Evolutionary conservation across 148 eudicot genomes (phyloP).

Genomic region (Amaranthus palmeri): DNA sequence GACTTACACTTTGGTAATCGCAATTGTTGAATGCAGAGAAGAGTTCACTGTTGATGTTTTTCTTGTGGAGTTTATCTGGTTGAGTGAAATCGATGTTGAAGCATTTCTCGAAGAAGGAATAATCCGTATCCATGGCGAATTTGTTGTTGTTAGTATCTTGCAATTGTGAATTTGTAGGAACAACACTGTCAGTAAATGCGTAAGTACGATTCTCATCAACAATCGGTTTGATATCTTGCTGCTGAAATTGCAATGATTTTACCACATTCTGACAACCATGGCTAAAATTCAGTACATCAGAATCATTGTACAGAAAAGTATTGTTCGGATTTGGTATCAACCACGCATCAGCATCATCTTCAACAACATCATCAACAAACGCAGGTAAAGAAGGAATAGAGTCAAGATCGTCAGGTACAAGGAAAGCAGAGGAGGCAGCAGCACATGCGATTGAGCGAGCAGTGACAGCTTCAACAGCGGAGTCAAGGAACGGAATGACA

Average conservation of each 20-base stretch:
- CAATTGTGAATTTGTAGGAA: slow-evolving; percentile 63
- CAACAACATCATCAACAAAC: not conserved
- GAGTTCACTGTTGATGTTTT: slow-evolving; percentile 39
- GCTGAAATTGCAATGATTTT: slow-evolving; percentile 17
- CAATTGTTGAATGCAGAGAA: slow-evolving; percentile 17
- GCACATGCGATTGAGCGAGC: not conserved
- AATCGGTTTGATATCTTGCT: not conserved
- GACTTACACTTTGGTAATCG: slow-evolving; percentile 19
- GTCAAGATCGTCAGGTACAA: slow-evolving; percentile 18
- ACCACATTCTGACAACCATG: slow-evolving; percentile 16
- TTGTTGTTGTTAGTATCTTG: slow-evolving; percentile 4
- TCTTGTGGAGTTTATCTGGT: slow-evolving; percentile 20
- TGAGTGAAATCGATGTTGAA: slow-evolving; percentile 63
- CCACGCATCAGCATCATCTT: slow-evolving; percentile 56
- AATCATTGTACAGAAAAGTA: slow-evolving; percentile 37
- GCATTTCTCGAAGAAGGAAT: slow-evolving; percentile 29
- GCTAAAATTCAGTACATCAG: slow-evolving; percentile 44
- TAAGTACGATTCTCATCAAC: slow-evolving; percentile 1
- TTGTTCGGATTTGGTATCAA: slow-evolving; percentile 46
- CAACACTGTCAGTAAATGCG: slow-evolving; percentile 53
- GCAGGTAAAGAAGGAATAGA: not conserved
- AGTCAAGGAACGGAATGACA: slow-evolving; percentile 50
- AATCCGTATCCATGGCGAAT: not conserved
- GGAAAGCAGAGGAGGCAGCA: slow-evolving; percentile 18
- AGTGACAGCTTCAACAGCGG: slow-evolving; percentile 27